Evolutionary conservation across 1,139 yeast genomes (phyloP), one percentile per base, ranked within the genome.

Genomic region (Yamadazyma siamensis): DNA sequence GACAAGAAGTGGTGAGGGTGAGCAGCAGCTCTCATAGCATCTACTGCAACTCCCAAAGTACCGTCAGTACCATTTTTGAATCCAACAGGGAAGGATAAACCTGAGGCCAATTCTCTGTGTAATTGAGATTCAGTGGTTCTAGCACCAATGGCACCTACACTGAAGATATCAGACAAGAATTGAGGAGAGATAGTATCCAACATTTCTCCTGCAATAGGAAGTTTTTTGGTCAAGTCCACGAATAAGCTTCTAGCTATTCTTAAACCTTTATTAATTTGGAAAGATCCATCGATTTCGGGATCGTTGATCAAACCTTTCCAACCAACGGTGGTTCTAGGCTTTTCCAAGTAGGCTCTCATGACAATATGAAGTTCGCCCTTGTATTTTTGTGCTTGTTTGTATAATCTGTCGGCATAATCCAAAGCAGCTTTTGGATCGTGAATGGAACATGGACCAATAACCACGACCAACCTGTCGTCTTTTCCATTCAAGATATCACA

Each of bases 61-160:
- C 98, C 98, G 58, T 91, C 98, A 30, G 98, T 91, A 56, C 97
- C 97, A 58, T 91, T 91, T 67, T 91, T 91, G 82, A 91, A 91
- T 33, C 98, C 98, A 39, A 91, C 81, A 37, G 98, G 98, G 89
- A 91, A 91, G 8, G 95, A 84, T 43, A 91, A 73, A 29, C 97
- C 98, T 4, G 96, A 87, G 13, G 97, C 94, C 50, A 91, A 75
- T 65, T 91, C 98, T 63, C 98, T 81, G 68, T 91, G 98, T 42
- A 91, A 76, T 64, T 91, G 98, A 30, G 96, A 87, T 69, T 91
- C 98, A 32, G 98, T 91, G 40, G 98, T 91, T 71, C 98, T 80
- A 33, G 98, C 98, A 53, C 98, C 98, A 64, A 91, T 87, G 38
- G 98, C 98, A 47, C 98, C 98, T 47, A 91, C 80, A 25, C 95